These are phyloP conservation scores for Saitozyma sp. DNA, from an alignment of 768 basidiomycete genomes.

Conservation along the genomic window DNA sequence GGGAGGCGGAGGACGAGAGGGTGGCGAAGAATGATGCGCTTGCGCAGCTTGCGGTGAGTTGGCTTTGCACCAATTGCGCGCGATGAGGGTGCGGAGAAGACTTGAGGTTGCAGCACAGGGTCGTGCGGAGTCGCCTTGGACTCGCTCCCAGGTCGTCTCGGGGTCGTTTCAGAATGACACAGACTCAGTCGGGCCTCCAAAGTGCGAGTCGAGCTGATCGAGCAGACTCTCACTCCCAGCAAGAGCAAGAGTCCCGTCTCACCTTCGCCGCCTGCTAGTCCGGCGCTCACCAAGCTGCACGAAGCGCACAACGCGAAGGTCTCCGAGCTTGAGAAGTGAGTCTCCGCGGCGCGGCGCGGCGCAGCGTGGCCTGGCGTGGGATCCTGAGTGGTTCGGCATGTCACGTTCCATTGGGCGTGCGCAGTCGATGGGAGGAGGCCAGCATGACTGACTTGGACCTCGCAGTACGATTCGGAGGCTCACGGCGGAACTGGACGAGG, in stretches of 20 bases:
- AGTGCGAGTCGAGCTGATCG: neutral
- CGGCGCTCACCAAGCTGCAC: constrained; percentile 10
- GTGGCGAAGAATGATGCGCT: constrained; percentile 26
- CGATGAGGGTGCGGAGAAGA: too few species aligned
- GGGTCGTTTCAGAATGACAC: too few species aligned
- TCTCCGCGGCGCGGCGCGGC: neutral
- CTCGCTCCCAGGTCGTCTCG: too few species aligned
- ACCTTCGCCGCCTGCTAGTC: constrained; percentile 2
- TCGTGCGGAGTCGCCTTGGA: too few species aligned
- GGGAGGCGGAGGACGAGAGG: constrained; percentile 20
- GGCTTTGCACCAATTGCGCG: too few species aligned
- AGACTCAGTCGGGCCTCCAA: too few species aligned
- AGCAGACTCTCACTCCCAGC: neutral
- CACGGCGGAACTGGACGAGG: constrained; percentile 12
- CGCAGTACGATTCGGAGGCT: constrained; percentile 30
- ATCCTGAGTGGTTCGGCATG: too few species aligned
- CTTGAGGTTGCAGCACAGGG: too few species aligned
- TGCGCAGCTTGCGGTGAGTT: constrained; percentile 17
- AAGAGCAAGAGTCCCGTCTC: constrained; percentile 1
- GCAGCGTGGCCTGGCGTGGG: neutral
- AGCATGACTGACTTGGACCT: neutral
- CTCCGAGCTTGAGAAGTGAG: constrained; percentile 35
- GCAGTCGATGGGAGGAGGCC: too few species aligned
- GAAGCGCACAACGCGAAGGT: constrained; percentile 39
- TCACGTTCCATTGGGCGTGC: too few species aligned